A percentile compares a stretch with the other conserved stretches of the same genome.
Evolutionary conservation across 2,329 filamentous ascomycete species (phyloP).

Genomic region (Aureobasidium vineae): DNA sequence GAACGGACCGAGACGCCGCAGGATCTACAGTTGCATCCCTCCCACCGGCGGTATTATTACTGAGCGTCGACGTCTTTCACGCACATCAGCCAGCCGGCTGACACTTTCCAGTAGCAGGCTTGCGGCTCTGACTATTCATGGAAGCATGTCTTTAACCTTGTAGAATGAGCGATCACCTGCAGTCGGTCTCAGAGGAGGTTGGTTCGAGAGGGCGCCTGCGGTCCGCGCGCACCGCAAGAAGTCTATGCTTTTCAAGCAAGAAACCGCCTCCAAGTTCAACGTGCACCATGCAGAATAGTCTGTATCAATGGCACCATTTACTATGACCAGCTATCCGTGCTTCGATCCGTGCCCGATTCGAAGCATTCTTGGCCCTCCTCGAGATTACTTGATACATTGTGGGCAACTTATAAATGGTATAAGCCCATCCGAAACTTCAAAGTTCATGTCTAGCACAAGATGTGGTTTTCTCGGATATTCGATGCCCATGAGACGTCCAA

Average conservation of each 20-base stretch:
- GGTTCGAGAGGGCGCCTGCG: slow-evolving; percentile 4
- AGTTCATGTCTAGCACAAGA: background rate
- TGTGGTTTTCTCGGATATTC: background rate
- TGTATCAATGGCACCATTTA: slow-evolving; percentile 13
- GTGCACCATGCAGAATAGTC: slow-evolving; percentile 20
- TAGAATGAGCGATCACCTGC: background rate
- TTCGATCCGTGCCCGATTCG: background rate
- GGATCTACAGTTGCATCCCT: slow-evolving; percentile 18
- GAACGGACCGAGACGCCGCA: slow-evolving; percentile 16
- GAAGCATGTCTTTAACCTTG: slow-evolving; percentile 19
- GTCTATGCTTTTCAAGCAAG: slow-evolving; percentile 23
- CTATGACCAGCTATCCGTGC: slow-evolving; percentile 10
- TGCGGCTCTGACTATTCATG: slow-evolving; percentile 16
- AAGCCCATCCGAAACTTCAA: background rate
- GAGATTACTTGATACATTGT: background rate
- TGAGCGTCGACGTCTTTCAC: background rate
- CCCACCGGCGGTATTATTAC: background rate
- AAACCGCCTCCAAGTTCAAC: slow-evolving; percentile 10
- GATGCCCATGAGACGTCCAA: background rate
- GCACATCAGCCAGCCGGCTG: background rate
- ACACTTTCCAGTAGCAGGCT: background rate
- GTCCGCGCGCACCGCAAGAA: slow-evolving; percentile 11
- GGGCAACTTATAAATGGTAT: background rate
- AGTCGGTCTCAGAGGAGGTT: slow-evolving; percentile 6
- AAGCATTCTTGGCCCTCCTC: slow-evolving; percentile 3